Conservation (phyloP, 2,329 filamentous ascomycete genomes). For the Arthroderma sp. region DNA sequence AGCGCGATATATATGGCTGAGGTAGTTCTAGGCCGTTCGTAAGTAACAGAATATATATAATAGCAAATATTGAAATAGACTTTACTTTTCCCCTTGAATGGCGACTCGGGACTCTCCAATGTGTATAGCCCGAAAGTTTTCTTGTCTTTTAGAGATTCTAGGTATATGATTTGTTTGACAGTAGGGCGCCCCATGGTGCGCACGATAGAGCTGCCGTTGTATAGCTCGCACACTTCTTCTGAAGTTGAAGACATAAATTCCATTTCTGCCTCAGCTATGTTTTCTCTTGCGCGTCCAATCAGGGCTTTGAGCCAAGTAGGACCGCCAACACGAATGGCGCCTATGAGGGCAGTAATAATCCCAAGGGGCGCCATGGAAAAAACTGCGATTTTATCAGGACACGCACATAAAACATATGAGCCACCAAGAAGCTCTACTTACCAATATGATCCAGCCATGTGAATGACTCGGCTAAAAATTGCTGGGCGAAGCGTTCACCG, state of each 20-base stretch:
- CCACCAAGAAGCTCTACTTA: too few relatives aligned
- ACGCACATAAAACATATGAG: too few relatives aligned
- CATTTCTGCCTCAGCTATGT: slow-evolving; percentile 19
- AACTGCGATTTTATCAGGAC: slow-evolving; percentile 12
- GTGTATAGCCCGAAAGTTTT: too few relatives aligned
- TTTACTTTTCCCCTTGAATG: too few relatives aligned
- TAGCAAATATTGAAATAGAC: too few relatives aligned
- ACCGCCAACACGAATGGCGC: slow-evolving; percentile 35
- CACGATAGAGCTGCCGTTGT: slow-evolving; percentile 14
- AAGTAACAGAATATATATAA: too few relatives aligned
- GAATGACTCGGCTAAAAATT: slow-evolving; percentile 35
- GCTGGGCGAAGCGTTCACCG: slow-evolving; percentile 35
- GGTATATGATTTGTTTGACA: too few relatives aligned
- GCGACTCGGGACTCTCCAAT: too few relatives aligned
- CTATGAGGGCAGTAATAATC: slow-evolving; percentile 32
- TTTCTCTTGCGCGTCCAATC: slow-evolving; percentile 35
- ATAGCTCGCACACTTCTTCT: slow-evolving; percentile 14
- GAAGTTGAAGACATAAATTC: slow-evolving; percentile 32
- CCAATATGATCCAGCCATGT: slow-evolving; percentile 29
- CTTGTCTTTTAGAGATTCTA: too few relatives aligned
- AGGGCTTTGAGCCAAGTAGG: slow-evolving; percentile 31
- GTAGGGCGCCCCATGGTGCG: slow-evolving; percentile 7
- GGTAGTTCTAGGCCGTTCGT: too few relatives aligned
- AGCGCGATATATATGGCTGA: too few relatives aligned
- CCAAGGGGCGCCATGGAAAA: slow-evolving; percentile 37